Base-by-base conservation (phyloP, 169 alveolate genomes). In the Plasmodium ovale region DNA sequence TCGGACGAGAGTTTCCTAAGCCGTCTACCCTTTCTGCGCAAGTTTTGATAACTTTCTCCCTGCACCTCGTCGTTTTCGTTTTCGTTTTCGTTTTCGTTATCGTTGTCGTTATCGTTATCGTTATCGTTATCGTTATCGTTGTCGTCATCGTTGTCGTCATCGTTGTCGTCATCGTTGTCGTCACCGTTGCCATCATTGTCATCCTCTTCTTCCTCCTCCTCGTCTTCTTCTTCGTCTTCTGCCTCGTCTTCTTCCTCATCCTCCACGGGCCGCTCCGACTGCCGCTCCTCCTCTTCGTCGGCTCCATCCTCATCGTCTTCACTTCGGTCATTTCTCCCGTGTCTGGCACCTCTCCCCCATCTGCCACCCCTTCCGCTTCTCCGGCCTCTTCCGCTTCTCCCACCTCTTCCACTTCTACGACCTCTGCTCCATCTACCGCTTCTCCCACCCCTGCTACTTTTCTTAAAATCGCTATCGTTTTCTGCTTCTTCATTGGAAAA, bases 301-400 rank as follows among this genome's bases (percentile, higher is more conserved):
- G 67, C 73, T 25, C 51, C 88, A 16, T 64, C 84, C 9, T 67
- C 71, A 33, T 58, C 69, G 21, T 53, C 9, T 53, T 16, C 33
- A 47, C 74, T 49, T 33, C 16, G 12, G 37, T 16, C 65, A 1
- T 31, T 47, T 23, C 19, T 35, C 59, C 14, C 12, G n/a, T n/a
- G n/a, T n/a, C n/a, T n/a, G n/a, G n/a, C n/a, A n/a, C n/a, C n/a
- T n/a, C n/a, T n/a, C n/a, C n/a, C n/a, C n/a, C n/a, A n/a, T n/a
- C n/a, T n/a, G n/a, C n/a, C n/a, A n/a, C n/a, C 60, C n/a, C 19
- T 65, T 14, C 1, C 58, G 1, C n/a, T 54, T 23, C 19, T 35
- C 59, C 14, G 14, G n/a, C n/a, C n/a, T n/a, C n/a, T n/a, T n/a
- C n/a, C n/a, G n/a, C n/a, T n/a, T n/a, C n/a, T n/a, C n/a, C n/a